phyloP scores from a whole-genome alignment of 371 early-diverging fungal genomes.

The Funneliformis caledonium region DNA sequence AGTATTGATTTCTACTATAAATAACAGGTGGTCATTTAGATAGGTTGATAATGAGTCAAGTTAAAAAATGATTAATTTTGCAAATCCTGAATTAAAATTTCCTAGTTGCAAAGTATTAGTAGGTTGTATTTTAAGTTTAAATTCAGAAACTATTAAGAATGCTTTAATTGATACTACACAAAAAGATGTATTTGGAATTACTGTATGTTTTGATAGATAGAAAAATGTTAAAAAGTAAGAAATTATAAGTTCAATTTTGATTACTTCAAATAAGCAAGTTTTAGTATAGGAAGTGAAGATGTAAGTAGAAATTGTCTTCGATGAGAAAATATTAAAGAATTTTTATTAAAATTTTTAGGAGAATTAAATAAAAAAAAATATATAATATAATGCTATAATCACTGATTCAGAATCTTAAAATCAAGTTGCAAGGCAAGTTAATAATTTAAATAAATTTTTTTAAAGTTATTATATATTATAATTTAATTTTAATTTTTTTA shows the following conservation, averaged over 20 bases:
- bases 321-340: not conserved
- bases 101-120: not conserved
- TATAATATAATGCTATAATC: not conserved
- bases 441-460: not conserved
- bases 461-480: not conserved
- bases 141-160: not conserved
- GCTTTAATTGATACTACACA: not conserved
- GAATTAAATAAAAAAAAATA: not conserved
- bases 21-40: not conserved
- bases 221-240: slow-evolving; percentile 2
- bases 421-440: not conserved
- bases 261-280: not conserved
- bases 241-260: not conserved
- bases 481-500: not conserved
- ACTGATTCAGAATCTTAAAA: not conserved
- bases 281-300: not conserved
- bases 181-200: not conserved
- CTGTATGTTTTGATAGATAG: not conserved
- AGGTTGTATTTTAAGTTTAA: not conserved
- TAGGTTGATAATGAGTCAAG: not conserved
- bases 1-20: not conserved
- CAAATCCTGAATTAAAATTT: not conserved
- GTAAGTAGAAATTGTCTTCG: not conserved
- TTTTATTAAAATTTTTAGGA: not conserved
- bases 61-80: not conserved